Base-by-base conservation (phyloP, 176 grass and related monocot species). In the Luzula sylvatica region DNA sequence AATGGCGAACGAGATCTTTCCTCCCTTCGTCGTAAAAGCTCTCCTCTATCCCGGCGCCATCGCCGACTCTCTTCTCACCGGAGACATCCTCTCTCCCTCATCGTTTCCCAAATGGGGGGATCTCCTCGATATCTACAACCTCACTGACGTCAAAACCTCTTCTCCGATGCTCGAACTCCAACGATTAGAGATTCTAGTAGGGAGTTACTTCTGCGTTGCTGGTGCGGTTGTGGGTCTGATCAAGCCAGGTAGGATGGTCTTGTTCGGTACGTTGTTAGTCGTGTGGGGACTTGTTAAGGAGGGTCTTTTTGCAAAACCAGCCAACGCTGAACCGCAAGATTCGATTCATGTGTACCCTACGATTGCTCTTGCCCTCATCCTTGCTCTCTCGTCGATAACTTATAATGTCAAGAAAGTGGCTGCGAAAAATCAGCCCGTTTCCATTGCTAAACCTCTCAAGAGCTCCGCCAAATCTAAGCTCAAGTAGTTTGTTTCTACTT, bases 391-490 rank as follows among this genome's bases (percentile, higher is more conserved):
- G 64, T 82, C 84, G 15, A 82, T 89, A 50, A 96, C 75, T 24
- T 82, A 82, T 21, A 96, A 82, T 54, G 38, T 72, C 55, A 96
- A 82, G 59, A 76, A 79, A 74, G 75, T 65, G 14, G 71, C 17
- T 3, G 52, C 20, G 48, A 89, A 68, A 66, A 82, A 57, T 51
- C 77, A 78, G 9, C 42, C 74, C 50, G 81, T 85, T 61, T 65
- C 84, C 20, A 71, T 89, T 23, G 72, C 81, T 16, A 89, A 82
- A 50, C 90, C 90, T 13, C 58, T 96, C 35, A 80, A 89, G 71
- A 96, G 84, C 58, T 96, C 84, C 26, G 71, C 90, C 43, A 96
- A 96, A 66, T 89, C 81, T 35, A 96, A 96, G 77, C 80, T 96
- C 71, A 96, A 96, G 71, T 96, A 89, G 81, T 58, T 27, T 26